Conservation (phyloP, 257 asterid species). For the Solanum piurae region DNA sequence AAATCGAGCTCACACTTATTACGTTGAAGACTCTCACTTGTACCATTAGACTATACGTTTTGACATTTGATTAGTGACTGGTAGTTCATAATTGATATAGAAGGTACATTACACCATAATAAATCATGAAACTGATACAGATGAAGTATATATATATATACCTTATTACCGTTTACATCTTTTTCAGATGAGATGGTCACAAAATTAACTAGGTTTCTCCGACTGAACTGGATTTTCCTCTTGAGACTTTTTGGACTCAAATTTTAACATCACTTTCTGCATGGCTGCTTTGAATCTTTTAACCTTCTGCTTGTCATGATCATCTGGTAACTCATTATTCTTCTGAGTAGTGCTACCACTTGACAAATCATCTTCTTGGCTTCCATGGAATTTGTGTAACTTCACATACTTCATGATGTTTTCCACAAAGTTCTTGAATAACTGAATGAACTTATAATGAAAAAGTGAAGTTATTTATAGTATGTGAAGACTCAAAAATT, state of each 20-base stretch:
- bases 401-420: conserved; percentile 30
- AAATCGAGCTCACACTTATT: background rate
- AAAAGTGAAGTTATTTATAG: background rate
- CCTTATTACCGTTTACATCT: background rate
- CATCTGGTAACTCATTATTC: background rate
- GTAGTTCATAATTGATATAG: background rate
- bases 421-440: background rate
- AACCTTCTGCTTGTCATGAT: conserved; percentile 14
- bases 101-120: background rate
- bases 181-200: background rate
- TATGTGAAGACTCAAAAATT: background rate
- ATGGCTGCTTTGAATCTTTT: conserved; percentile 29
- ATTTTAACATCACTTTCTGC: conserved; percentile 19
- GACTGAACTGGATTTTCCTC: background rate
- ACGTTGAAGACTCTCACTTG: background rate
- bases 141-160: background rate
- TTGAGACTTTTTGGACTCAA: background rate
- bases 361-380: conserved; percentile 12
- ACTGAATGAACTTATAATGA: background rate
- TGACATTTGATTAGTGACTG: background rate
- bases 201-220: background rate
- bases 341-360: background rate
- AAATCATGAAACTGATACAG: background rate
- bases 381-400: conserved; percentile 25
- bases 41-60: background rate